Base-by-base conservation (phyloP, 345 rosid genomes). In the Mangifera indica region DNA sequence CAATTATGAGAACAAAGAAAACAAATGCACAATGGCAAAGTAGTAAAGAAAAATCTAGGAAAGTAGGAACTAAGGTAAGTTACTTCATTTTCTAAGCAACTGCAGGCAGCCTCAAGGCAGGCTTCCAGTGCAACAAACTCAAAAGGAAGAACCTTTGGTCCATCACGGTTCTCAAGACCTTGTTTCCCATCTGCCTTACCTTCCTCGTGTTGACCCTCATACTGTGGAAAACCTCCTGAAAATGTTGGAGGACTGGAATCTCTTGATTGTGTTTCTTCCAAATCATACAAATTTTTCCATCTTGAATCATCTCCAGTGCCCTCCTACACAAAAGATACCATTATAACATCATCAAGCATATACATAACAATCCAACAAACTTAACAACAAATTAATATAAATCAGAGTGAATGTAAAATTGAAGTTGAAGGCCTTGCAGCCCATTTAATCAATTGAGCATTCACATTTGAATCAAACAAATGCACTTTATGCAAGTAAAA, bases 111-210 rank as follows among this genome's bases (percentile, higher is more conserved):
- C 82, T 89, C 94, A 66, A 89, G 86, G 76, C 88, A 83, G 34
- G 91, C 87, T 75, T 89, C 91, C 82, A 87, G 66, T 4, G 91
- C 91, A 74, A 89, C 86, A 76, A 87, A 89, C 73, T 89, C 91
- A 72, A 85, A 89, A 0, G 93, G 93, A 66, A 85, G 88, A 76
- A 83, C 77, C 76, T 77, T 85, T 17, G 81, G 65, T 12, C 87
- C 84, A 72, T 91, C 90, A 51, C 76, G 87, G 66, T 85, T 86
- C 78, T 85, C 94, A 72, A 83, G 75, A 63, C 84, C 85, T 65
- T 82, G 91, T 63, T 81, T 91, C 29, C 77, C 93, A 74, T 83
- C 87, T 18, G 64, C 80, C 79, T 72, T 85, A 42, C 73, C 80
- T 71, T 80, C 86, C 66, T 80, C 84, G 32, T 73, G 79, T 62